Percentiles rank a stretch among this genome's conserved stretches.
Evolutionary conservation across 371 early-diverging fungal genomes (phyloP).

Genomic region (Massospora cicadina): DNA sequence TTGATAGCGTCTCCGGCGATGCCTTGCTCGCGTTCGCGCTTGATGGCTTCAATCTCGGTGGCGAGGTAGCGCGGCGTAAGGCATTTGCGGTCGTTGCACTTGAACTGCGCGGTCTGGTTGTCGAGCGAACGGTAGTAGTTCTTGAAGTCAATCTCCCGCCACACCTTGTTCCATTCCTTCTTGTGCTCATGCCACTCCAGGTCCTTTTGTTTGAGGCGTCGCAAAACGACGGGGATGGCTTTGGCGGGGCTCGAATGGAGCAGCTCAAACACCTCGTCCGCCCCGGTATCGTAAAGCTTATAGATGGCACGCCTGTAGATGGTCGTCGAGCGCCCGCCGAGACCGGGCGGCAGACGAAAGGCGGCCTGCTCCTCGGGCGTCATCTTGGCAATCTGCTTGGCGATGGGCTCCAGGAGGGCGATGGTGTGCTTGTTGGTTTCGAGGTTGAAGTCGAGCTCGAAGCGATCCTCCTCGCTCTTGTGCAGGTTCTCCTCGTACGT

Average conservation of each 20-base stretch:
- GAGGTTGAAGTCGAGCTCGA: conserved; percentile 95
- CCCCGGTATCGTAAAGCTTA: conserved; percentile 84
- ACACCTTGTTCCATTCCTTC: conserved; percentile 84
- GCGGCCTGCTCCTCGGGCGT: conserved; percentile 51
- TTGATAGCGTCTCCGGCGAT: conserved; percentile 11
- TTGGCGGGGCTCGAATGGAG: conserved; percentile 82
- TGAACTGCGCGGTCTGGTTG: conserved; percentile 79
- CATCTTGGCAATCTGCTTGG: conserved; percentile 52
- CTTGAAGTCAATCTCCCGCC: conserved; percentile 85
- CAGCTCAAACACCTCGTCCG: conserved; percentile 76
- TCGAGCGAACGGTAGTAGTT: conserved; percentile 96
- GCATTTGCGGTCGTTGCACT: conserved; percentile 68
- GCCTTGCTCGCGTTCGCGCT: conserved; percentile 19
- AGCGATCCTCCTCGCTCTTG: conserved; percentile 94
- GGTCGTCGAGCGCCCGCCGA: conserved; percentile 66
- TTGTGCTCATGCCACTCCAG: conserved; percentile 80
- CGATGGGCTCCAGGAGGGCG: conserved; percentile 75
- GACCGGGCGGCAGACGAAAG: conserved; percentile 49
- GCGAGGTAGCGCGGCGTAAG: conserved; percentile 60
- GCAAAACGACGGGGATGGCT: conserved; percentile 90
- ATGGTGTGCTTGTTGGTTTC: conserved; percentile 87
- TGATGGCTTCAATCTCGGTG: conserved; percentile 64
- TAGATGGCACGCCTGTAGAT: conserved; percentile 81
- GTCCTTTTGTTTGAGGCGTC: conserved; percentile 92
- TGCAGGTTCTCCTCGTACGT: conserved; percentile 89